Conservation (phyloP, 208 protist species). For the Leishmania tarentolae region DNA sequence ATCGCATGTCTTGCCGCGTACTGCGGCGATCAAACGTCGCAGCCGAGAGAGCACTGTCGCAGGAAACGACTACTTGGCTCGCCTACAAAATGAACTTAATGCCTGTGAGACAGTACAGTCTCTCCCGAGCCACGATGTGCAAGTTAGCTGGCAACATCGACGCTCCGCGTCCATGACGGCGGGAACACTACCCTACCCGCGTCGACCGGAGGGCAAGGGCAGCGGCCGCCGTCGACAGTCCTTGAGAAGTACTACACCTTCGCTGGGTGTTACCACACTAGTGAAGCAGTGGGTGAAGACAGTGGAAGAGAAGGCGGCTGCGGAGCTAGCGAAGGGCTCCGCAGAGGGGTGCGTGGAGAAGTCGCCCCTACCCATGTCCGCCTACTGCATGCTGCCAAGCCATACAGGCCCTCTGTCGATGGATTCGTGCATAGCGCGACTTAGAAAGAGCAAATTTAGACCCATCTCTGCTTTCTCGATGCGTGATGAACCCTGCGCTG, state of each 20-base stretch:
- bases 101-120: conserved; percentile 4
- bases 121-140: neutral
- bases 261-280: conserved; percentile 5
- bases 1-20: neutral
- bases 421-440: conserved; percentile 15
- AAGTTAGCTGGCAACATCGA: neutral
- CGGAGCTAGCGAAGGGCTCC: neutral
- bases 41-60: neutral
- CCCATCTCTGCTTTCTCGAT: neutral
- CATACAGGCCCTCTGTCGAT: neutral
- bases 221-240: neutral
- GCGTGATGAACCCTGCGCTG: neutral
- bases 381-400: neutral
- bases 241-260: neutral
- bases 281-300: conserved; percentile 10
- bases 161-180: neutral
- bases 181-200: neutral
- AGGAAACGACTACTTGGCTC: conserved; percentile 10
- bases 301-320: conserved; percentile 3
- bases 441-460: conserved; percentile 22
- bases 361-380: conserved; percentile 6
- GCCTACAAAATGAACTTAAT: conserved; percentile 13
- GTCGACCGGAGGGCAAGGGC: neutral
- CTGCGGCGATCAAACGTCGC: neutral
- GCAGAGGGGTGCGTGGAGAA: neutral